A percentile compares a stretch with the other conserved stretches of the same genome.
These are phyloP conservation scores for Fusarium falciforme DNA, from an alignment of 2,329 filamentous ascomycete genomes.

Conservation along the genomic window DNA sequence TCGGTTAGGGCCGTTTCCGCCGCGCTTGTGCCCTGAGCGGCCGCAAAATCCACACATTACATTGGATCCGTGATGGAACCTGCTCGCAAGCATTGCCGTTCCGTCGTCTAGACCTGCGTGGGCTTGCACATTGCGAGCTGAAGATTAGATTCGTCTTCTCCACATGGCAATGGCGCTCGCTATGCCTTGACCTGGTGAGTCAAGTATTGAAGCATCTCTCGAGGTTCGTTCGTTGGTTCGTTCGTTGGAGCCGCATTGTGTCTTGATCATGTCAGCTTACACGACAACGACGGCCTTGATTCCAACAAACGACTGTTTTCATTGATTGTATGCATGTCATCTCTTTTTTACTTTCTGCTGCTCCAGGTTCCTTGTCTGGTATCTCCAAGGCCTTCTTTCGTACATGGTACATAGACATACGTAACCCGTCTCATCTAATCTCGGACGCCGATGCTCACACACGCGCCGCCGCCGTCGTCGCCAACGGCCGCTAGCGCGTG, in stretches of 20 bases:
- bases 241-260: neutral
- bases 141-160: constrained; percentile 17
- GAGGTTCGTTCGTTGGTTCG: neutral
- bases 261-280: constrained; percentile 31
- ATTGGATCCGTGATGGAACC: neutral
- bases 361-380: constrained; percentile 8
- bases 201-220: constrained; percentile 4
- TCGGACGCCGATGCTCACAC: constrained; percentile 30
- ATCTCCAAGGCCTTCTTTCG: constrained; percentile 3
- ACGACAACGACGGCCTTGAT: constrained; percentile 5
- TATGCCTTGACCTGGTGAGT: neutral
- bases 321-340: neutral
- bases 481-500: constrained; percentile 44
- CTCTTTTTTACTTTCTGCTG: constrained; percentile 1
- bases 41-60: neutral
- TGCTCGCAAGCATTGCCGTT: neutral
- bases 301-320: neutral
- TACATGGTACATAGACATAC: constrained; percentile 12
- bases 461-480: constrained; percentile 23
- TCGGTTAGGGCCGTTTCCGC: constrained; percentile 11
- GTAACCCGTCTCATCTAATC: constrained; percentile 35
- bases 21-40: neutral
- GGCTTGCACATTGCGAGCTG: constrained; percentile 30
- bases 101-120: neutral
- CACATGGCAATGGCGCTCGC: constrained; percentile 14